These are phyloP conservation scores for Alternaria solani DNA, from an alignment of 2,329 filamentous ascomycete species.

Conservation along the genomic window DNA sequence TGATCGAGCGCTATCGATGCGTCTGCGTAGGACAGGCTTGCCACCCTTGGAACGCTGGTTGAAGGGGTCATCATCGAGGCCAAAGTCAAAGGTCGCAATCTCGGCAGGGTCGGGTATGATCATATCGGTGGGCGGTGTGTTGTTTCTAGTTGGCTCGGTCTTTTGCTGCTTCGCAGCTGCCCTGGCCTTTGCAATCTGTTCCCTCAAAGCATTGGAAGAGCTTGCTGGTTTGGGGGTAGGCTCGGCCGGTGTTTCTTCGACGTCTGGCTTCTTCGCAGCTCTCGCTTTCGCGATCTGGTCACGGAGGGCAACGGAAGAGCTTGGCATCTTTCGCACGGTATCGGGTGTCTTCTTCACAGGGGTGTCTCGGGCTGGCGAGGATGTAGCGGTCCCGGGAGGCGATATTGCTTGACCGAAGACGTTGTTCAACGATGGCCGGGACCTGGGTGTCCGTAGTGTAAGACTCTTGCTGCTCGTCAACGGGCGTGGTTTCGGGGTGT, in stretches of 20 bases:
- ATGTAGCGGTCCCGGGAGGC: constrained; percentile 34
- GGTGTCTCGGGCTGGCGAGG: constrained; percentile 27
- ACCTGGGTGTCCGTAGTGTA: constrained; percentile 43
- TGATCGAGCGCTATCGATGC: constrained; percentile 75
- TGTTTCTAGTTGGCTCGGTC: constrained; percentile 31
- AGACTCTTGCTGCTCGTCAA: constrained; percentile 49
- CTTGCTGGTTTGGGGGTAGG: constrained; percentile 59
- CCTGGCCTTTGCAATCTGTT: constrained; percentile 93
- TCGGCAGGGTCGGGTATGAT: constrained; percentile 44
- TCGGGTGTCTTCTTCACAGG: constrained; percentile 44
- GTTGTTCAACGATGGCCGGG: constrained; percentile 43
- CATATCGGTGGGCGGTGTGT: constrained; percentile 41
- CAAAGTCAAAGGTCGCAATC: constrained; percentile 64
- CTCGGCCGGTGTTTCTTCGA: constrained; percentile 11
- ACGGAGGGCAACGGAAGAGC: constrained; percentile 80
- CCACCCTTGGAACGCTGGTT: constrained; percentile 69
- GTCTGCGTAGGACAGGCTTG: constrained; percentile 74
- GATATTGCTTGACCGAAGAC: constrained; percentile 48
- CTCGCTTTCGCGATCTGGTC: constrained; percentile 95
- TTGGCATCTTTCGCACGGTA: constrained; percentile 57
- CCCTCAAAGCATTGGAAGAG: constrained; percentile 81
- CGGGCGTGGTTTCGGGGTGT: constrained; percentile 40
- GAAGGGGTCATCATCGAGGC: constrained; percentile 72
- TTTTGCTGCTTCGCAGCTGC: constrained; percentile 66
- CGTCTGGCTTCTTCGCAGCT: constrained; percentile 67